Base-by-base conservation (phyloP, 345 rosid genomes). In the Salix suchowensis region DNA sequence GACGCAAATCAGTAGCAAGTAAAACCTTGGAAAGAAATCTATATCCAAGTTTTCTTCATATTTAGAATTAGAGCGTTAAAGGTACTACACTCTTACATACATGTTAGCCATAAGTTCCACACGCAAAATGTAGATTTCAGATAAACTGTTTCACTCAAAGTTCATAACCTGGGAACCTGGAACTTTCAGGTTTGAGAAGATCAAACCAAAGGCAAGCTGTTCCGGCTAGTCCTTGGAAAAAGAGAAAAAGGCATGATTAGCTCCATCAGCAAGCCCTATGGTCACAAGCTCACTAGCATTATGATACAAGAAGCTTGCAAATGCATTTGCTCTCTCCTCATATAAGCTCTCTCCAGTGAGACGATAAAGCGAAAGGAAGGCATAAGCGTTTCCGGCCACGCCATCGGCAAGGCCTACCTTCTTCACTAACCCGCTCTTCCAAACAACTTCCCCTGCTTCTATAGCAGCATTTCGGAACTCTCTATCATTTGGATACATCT, bases 381-480 rank as follows among this genome's bases (percentile, higher is more conserved):
- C 89, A 6, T 91, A 93, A 1, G 97, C 94, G 68, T 95, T 95
- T 32, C 97, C 98, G 0, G 96, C 85, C 19, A 80, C 88, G 14
- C 97, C 98, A 77, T 95, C 97, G 0, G 93, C 93, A 14, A 95
- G 88, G 39, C 97, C 97, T 11, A 84, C 91, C 79, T 91, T 91
- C 80, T 93, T 93, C 79, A 87, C 87, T 70, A 91, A 83, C 40
- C 97, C 97, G 69, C 81, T 93, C 79, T 90, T 95, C 97, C 97
- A 95, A 42, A 95, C 97, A 3, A 95, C 97, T 78, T 95, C 97
- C 68, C 98, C 97, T 37, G 98, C 98, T 83, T 95, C 98, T 80
- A 91, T 88, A 0, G 98, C 97, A 2, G 89, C 97, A 67, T 88
- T 87, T 0, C 97, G 91, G 71, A 95, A 91, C 34, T 95, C 96